Evolutionary conservation across 164 flowering plant species (phyloP).

Genomic region (Platanus orientalis): DNA sequence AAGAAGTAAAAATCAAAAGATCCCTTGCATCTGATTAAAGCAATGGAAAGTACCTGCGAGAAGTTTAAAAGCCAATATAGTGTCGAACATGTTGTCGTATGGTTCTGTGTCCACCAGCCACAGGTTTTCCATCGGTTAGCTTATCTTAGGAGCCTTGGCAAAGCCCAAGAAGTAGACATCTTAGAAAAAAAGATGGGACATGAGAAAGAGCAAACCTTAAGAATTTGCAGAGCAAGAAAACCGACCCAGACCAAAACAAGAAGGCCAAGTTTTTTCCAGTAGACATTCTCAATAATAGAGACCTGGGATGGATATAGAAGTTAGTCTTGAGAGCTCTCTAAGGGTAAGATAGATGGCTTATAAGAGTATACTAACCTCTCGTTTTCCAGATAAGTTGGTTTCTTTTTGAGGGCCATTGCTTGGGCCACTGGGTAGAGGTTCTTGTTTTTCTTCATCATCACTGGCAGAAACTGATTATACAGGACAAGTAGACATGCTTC

Average conservation of each 20-base stretch:
- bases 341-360: not conserved
- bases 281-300: constrained; percentile 61
- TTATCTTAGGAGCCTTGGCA: not conserved
- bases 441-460: constrained; percentile 57
- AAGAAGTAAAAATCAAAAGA: not conserved
- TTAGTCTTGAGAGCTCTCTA: constrained; percentile 7
- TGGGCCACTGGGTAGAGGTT: constrained; percentile 72
- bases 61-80: constrained; percentile 82
- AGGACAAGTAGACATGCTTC: not conserved
- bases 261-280: too few species aligned
- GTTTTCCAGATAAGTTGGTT: constrained; percentile 25
- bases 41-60: constrained; percentile 54
- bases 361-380: constrained; percentile 34
- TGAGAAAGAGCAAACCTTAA: constrained; percentile 49
- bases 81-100: constrained; percentile 62
- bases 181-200: not conserved
- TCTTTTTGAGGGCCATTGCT: constrained; percentile 26
- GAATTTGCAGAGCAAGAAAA: constrained; percentile 72
- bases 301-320: constrained; percentile 41
- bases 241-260: too few species aligned
- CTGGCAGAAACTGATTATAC: constrained; percentile 26
- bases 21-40: not conserved
- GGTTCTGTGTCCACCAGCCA: constrained; percentile 44
- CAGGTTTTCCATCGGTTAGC: constrained; percentile 13
- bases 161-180: not conserved